phyloP scores from a whole-genome alignment of 352 stramenopile species.

The Lagenidium giganteum region DNA sequence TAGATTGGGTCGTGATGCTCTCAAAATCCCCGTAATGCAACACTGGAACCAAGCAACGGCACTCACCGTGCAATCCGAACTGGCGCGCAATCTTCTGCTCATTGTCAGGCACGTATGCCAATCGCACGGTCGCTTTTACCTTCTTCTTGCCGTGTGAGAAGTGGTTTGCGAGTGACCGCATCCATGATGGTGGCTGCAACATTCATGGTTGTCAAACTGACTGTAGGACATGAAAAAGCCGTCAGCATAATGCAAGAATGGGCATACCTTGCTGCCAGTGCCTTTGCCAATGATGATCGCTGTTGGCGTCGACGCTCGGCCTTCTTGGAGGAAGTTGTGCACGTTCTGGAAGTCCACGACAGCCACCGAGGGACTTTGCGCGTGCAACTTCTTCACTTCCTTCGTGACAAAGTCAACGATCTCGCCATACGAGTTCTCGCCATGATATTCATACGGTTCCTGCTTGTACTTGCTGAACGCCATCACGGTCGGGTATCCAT shows the following conservation, averaged over 20 bases:
- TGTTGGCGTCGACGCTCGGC: conserved; percentile 38
- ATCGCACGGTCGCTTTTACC: conserved; percentile 47
- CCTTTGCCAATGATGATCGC: conserved; percentile 70
- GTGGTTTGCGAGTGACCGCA: conserved; percentile 45
- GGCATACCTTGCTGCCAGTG: conserved; percentile 37
- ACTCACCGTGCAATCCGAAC: too few relatives aligned
- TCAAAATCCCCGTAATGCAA: too few relatives aligned
- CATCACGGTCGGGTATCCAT: conserved; percentile 79
- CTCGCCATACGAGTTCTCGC: conserved; percentile 48
- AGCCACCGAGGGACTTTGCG: conserved; percentile 35
- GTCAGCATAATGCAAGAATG: too few relatives aligned
- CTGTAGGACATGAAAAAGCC: too few relatives aligned
- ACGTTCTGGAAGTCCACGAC: conserved; percentile 46
- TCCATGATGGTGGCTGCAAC: conserved; percentile 43
- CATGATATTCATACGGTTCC: conserved; percentile 64
- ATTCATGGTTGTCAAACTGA: too few relatives aligned
- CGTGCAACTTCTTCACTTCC: conserved; percentile 61
- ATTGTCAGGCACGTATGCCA: conserved; percentile 53
- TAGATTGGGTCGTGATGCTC: too few relatives aligned
- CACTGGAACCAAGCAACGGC: too few relatives aligned
- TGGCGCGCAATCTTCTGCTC: conserved; percentile 68
- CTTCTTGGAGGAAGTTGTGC: conserved; percentile 56
- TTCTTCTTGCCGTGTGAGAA: conserved; percentile 58
- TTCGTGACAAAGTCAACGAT: conserved; percentile 70
- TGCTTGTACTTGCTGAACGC: conserved; percentile 77